Conservation (phyloP, 441 rosid species). For the Corymbia citriodora region DNA sequence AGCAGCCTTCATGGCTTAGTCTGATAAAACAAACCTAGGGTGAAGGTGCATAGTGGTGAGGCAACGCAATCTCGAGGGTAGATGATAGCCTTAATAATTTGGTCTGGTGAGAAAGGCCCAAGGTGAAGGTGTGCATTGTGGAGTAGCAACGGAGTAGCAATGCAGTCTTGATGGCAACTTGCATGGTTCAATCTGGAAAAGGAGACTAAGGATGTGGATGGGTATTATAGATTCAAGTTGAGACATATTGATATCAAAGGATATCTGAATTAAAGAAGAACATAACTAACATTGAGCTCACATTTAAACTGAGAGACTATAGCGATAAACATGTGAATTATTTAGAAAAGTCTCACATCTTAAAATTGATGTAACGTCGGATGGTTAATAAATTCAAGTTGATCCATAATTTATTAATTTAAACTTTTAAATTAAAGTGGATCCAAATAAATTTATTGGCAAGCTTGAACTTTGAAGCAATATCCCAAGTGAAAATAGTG, state of each 20-base stretch:
- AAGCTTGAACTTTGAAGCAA: fast-evolving
- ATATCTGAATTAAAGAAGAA: background rate
- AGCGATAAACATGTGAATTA: background rate
- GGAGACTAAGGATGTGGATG: no score
- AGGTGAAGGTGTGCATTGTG: background rate
- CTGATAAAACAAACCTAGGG: background rate
- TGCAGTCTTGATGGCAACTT: fast-evolving
- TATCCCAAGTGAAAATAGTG: background rate
- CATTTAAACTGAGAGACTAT: background rate
- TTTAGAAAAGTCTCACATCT: background rate
- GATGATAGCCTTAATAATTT: background rate
- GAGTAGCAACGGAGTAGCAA: background rate
- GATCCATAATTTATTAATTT: background rate
- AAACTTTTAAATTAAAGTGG: background rate
- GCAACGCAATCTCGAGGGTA: background rate
- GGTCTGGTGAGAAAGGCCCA: background rate
- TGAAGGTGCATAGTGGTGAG: background rate
- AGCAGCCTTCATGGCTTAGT: background rate
- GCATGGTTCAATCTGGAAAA: background rate
- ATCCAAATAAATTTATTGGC: background rate
- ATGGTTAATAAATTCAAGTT: background rate
- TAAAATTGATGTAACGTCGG: background rate
- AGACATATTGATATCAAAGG: background rate
- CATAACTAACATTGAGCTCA: background rate
- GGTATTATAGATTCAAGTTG: background rate